Conservation (phyloP, 768 basidiomycete species). For the Leucogyrophana mollusca region DNA sequence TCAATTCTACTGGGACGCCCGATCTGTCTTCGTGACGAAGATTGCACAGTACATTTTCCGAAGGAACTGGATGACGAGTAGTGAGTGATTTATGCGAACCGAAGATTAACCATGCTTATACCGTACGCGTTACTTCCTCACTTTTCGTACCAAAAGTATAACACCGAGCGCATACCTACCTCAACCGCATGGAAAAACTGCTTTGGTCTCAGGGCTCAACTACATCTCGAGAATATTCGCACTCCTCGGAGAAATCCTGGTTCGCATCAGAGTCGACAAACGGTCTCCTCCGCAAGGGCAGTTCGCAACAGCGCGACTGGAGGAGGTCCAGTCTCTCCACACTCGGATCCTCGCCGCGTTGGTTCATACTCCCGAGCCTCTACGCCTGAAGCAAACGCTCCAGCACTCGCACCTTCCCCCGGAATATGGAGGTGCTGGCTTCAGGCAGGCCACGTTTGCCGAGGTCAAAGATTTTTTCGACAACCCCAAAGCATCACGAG, state of each 20-base stretch:
- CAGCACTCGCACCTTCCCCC: constrained; percentile 47
- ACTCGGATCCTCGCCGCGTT: constrained; percentile 73
- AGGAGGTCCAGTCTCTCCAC: constrained; percentile 82
- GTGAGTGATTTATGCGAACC: constrained; percentile 45
- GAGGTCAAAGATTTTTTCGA: constrained; percentile 92
- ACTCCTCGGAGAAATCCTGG: constrained; percentile 81
- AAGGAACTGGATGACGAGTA: constrained; percentile 89
- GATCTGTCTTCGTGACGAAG: constrained; percentile 85
- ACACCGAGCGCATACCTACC: constrained; percentile 81
- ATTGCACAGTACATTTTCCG: constrained; percentile 87
- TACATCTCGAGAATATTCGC: constrained; percentile 86
- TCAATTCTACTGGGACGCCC: constrained; percentile 82
- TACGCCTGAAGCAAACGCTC: constrained; percentile 63
- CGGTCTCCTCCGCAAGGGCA: constrained; percentile 83
- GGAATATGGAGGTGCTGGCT: constrained; percentile 69
- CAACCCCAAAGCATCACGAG: constrained; percentile 83
- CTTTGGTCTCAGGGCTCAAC: constrained; percentile 83
- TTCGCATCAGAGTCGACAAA: constrained; percentile 85
- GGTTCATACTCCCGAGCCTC: constrained; percentile 70
- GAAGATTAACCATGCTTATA: constrained; percentile 27
- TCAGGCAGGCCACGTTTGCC: constrained; percentile 80
- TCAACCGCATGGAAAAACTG: constrained; percentile 85
- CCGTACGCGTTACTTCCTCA: constrained; percentile 13
- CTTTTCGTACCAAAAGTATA: constrained; percentile 51
- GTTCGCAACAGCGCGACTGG: constrained; percentile 79